Evolutionary conservation across 1,284 basidiomycete genomes (phyloP).

Genomic region (Fomitiporia mediterranea): DNA sequence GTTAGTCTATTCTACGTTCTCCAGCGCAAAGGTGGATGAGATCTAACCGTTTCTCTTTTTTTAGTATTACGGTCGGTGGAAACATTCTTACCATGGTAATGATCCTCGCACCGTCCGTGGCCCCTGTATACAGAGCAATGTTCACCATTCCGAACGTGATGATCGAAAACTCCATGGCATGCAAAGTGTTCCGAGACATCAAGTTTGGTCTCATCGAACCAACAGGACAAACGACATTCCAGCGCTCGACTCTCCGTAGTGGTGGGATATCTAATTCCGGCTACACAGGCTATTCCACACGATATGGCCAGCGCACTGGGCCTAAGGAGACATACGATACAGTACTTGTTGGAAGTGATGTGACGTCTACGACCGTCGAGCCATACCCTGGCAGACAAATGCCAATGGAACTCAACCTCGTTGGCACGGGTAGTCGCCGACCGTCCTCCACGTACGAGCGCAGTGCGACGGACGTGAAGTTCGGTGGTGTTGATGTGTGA

Average conservation of each 20-base stretch:
- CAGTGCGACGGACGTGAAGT: too few relatives aligned
- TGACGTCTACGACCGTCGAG: not conserved
- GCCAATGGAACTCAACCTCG: not conserved
- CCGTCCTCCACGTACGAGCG: not conserved
- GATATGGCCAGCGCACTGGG: not conserved
- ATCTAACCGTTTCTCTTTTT: not conserved
- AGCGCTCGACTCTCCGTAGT: not conserved
- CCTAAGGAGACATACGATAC: not conserved
- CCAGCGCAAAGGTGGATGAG: not conserved
- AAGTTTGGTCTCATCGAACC: slow-evolving; percentile 20
- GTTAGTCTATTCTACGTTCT: slow-evolving; percentile 22
- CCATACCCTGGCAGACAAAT: too few relatives aligned
- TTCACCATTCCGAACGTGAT: slow-evolving; percentile 25
- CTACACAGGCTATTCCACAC: not conserved
- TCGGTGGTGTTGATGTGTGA: too few relatives aligned
- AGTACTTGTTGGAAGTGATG: not conserved
- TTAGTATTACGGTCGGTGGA: slow-evolving; percentile 25
- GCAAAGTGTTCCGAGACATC: slow-evolving; percentile 27
- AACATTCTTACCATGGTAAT: slow-evolving; percentile 25
- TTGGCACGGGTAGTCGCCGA: not conserved
- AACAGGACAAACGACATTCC: not conserved
- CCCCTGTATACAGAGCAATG: slow-evolving; percentile 20
- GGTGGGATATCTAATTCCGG: not conserved
- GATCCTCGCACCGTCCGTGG: slow-evolving; percentile 19
- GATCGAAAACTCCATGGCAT: slow-evolving; percentile 29